phyloP scores from a whole-genome alignment of 257 asterid species.

The Oldenlandia corymbosa region DNA sequence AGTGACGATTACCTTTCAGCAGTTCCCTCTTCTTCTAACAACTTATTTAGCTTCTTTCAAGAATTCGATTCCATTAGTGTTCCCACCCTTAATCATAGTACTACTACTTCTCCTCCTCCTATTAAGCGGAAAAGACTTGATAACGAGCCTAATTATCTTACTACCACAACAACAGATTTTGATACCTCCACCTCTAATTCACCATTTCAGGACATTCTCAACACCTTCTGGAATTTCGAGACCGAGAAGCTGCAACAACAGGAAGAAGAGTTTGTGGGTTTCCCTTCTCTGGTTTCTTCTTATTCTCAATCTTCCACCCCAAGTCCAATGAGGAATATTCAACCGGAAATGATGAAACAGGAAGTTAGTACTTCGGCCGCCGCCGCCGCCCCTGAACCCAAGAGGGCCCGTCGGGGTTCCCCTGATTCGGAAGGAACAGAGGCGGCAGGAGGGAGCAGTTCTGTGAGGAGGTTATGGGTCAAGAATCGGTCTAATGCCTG shows the following conservation, averaged over 20 bases:
- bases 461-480: slow-evolving; percentile 71
- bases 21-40: no score
- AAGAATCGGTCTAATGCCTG: slow-evolving; percentile 71
- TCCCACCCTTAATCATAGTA: no score
- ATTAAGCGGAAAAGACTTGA: slow-evolving; percentile 10
- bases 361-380: neutral
- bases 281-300: slow-evolving; percentile 7
- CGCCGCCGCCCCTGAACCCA: slow-evolving; percentile 10
- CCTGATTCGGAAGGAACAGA: slow-evolving; percentile 14
- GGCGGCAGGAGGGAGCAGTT: slow-evolving; percentile 7
- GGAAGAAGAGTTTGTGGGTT: neutral
- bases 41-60: slow-evolving; percentile 22
- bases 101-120: neutral
- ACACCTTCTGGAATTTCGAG: slow-evolving; percentile 17
- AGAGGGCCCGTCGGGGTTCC: slow-evolving; percentile 25
- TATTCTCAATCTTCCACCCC: neutral
- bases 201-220: slow-evolving; percentile 27
- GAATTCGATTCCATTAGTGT: slow-evolving; percentile 13
- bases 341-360: slow-evolving; percentile 3
- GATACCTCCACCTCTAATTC: neutral
- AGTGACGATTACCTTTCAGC: slow-evolving; percentile 31
- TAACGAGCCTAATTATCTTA: neutral
- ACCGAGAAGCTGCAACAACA: neutral
- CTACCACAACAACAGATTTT: neutral
- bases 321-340: slow-evolving; percentile 8